Base-by-base conservation (phyloP, 805 yeast species). In the Wickerhamiella brachini region DNA sequence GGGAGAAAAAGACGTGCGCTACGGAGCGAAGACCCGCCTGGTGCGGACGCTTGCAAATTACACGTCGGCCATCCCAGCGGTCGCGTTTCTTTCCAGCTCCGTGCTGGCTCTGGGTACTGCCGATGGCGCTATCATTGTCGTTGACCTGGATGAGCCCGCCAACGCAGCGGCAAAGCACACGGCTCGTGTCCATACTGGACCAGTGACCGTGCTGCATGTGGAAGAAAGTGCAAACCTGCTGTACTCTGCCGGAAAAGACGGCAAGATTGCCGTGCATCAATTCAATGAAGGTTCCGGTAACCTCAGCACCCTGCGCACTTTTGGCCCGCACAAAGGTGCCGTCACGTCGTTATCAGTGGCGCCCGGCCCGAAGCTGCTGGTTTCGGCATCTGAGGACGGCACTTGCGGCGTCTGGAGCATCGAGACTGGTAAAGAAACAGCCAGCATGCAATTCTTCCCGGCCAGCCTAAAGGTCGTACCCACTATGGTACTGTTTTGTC, bases 211-310 rank as follows among this genome's bases (percentile, higher is more conserved):
- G 37, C 7, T 56, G 44, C 45, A 42, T 13, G 49, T 44, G 46
- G 47, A 48, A 41, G 38, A 2, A 21, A 17, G 20, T n/a, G 12
- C 45, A 1, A 41, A 49, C 21, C 42, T 21, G 34, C 48, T 61
- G 9, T 24, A 54, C 20, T 58, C 61, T 1, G 62, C 59, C 2
- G 38, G 53, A 4, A 54, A 52, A n/a, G 57, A 58, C 38, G 62
- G 63, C 13, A 46, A 48, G 20, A 53, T 59, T 39, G 44, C 37
- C 34, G 52, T 52, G 17, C 60, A 59, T 58, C 51, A 53, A 26
- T 38, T 56, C 22, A 38, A 53, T 10, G 51, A 48, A 21, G 50
- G 44, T 34, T 15, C 21, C 6, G 49, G 53, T 6, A 45, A 38
- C n/a, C 45, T 45, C 21, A 18, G 39, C 9, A 2, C 10, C 5